Base-by-base conservation (phyloP, 2,329 filamentous ascomycete species). In the Cytospora leucostoma region DNA sequence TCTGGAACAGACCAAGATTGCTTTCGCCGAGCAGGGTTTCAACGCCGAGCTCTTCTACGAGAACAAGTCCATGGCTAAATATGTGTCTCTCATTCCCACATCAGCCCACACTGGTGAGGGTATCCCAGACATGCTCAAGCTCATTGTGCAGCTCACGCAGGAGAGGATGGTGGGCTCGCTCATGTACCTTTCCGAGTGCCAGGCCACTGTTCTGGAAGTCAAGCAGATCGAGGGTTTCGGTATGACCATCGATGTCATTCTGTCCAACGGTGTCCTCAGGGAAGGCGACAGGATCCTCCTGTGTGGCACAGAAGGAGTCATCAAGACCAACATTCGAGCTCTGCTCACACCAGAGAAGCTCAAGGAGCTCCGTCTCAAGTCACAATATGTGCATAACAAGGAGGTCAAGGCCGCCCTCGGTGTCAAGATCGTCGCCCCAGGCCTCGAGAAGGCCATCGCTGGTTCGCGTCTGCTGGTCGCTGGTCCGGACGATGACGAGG, bases 191-290 rank as follows among this genome's bases (percentile, higher is more conserved):
- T 95, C 93, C 37, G 95, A 99, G 79, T 92, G 98, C 33, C 93
- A 99, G 79, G 95, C 93, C 76, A 99, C 95, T 8, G 94, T 99
- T 56, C 88, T 99, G 50, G 95, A 99, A 80, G 95, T 99, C 77
- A 99, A 99, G 86, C 92, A 96, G 56, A 97, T 99, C 67, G 95
- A 99, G 77, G 96, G 95, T 78, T 93, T 99, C 68, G 95, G 95
- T 74, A 99, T 97, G 77, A 99, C 95, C 53, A 98, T 99, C 71
- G 95, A 99, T 75, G 94, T 99, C 67, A 90, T 99, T 70, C 80
- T 99, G 60, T 96, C 92, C 64, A 99, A 99, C 79, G 95, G 95
- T 86, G 89, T 97, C 65, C 83, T 99, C 55, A 87, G 88, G 67
- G 95, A 99, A 80, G 95, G 95, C 67, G 95, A 99, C 76, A 89